phyloP scores from a whole-genome alignment of 805 yeast genomes.

The Jamesozyma spencerorum region DNA sequence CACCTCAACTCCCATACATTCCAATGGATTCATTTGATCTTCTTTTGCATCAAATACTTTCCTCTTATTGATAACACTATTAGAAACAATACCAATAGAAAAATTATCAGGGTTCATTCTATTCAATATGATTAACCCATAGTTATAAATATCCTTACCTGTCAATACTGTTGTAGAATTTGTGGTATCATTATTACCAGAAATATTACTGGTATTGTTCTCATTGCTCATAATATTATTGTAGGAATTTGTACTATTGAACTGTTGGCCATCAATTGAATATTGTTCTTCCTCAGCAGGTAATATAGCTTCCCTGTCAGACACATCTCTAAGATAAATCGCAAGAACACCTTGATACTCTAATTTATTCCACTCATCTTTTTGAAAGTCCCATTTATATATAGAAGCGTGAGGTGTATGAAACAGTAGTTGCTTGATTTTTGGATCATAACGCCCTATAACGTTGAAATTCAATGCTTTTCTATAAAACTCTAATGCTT shows the following conservation, averaged over 20 bases:
- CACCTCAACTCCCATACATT: slow-evolving; percentile 55
- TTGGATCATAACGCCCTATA: slow-evolving; percentile 67
- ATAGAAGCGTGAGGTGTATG: slow-evolving; percentile 66
- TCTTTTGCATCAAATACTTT: slow-evolving; percentile 28
- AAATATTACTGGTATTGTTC: slow-evolving; percentile 2
- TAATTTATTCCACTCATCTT: slow-evolving; percentile 59
- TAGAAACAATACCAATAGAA: slow-evolving; percentile 58
- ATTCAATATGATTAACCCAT: slow-evolving; percentile 63
- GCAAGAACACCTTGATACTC: slow-evolving; percentile 66
- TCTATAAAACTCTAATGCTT: slow-evolving; percentile 45
- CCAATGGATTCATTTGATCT: slow-evolving; percentile 25
- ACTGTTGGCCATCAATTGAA: background rate
- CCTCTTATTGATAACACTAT: slow-evolving; percentile 37
- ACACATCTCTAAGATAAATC: slow-evolving; percentile 46
- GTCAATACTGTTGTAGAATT: slow-evolving; percentile 9
- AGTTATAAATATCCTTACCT: slow-evolving; percentile 40
- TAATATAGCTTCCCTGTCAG: slow-evolving; percentile 11
- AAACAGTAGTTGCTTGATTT: slow-evolving; percentile 55
- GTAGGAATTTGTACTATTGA: background rate
- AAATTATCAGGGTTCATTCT: slow-evolving; percentile 62
- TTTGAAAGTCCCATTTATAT: slow-evolving; percentile 48
- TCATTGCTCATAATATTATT: slow-evolving; percentile 12
- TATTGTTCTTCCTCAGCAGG: slow-evolving; percentile 10
- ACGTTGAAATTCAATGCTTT: slow-evolving; percentile 68
- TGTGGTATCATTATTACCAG: background rate